Evolutionary conservation across 1,284 basidiomycete genomes (phyloP).

Genomic region (Heliocybe sulcata): DNA sequence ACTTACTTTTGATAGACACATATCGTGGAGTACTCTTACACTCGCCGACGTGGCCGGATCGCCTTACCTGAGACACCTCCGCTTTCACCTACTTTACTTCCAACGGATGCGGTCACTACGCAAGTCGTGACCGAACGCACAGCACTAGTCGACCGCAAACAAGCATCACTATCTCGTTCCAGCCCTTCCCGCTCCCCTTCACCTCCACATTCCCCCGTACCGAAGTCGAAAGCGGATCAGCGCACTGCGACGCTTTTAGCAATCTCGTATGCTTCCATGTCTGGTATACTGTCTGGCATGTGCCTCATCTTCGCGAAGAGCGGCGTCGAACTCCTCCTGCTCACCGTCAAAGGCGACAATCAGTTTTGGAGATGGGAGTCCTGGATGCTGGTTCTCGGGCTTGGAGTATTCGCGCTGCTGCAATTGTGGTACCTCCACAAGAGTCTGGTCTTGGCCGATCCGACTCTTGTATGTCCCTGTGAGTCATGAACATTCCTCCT

Average conservation of each 20-base stretch:
- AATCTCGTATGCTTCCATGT: slow-evolving; percentile 84
- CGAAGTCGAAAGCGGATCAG: slow-evolving; percentile 23
- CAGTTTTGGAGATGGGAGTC: slow-evolving; percentile 86
- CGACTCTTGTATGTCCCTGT: slow-evolving; percentile 89
- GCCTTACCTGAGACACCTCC: slow-evolving; percentile 26
- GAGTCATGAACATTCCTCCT: slow-evolving; percentile 22
- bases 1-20: slow-evolving; percentile 36
- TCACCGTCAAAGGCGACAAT: slow-evolving; percentile 76
- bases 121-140: slow-evolving; percentile 46
- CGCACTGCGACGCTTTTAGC: slow-evolving; percentile 63
- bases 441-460: slow-evolving; percentile 76
- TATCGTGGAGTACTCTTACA: slow-evolving; percentile 41
- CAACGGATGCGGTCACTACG: slow-evolving; percentile 27
- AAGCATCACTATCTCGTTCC: slow-evolving; percentile 17
- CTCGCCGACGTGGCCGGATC: slow-evolving; percentile 21
- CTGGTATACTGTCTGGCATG: slow-evolving; percentile 90
- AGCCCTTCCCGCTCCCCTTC: slow-evolving; percentile 16
- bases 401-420: slow-evolving; percentile 67
- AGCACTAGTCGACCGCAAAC: slow-evolving; percentile 49
- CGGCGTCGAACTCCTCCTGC: slow-evolving; percentile 83
- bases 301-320: slow-evolving; percentile 93
- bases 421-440: slow-evolving; percentile 94
- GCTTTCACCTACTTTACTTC: slow-evolving; percentile 19
- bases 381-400: slow-evolving; percentile 70
- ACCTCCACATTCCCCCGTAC: slow-evolving; percentile 15